These are phyloP conservation scores for Ganoderma resinaceum DNA, from an alignment of 1,284 basidiomycete species.

Conservation along the genomic window DNA sequence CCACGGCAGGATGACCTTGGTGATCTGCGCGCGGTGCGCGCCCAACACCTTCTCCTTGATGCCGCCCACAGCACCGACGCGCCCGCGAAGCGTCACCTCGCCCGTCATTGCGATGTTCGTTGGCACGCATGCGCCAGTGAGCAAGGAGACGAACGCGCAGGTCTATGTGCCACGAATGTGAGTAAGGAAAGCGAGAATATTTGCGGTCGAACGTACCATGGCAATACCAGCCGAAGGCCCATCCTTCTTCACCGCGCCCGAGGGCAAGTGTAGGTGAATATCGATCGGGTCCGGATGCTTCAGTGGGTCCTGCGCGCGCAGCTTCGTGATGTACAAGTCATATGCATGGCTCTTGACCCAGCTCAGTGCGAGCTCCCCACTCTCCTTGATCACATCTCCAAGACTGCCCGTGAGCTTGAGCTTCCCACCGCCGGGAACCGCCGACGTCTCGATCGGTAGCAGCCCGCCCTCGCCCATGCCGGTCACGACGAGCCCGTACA, in stretches of 20 bases:
- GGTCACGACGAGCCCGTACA: constrained; percentile 89
- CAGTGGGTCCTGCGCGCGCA: constrained; percentile 74
- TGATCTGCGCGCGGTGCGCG: constrained; percentile 84
- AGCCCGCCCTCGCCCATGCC: constrained; percentile 90
- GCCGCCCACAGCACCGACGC: constrained; percentile 83
- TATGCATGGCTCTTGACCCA: constrained; percentile 89
- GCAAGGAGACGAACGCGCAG: constrained; percentile 84
- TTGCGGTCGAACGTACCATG: constrained; percentile 57
- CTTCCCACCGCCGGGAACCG: constrained; percentile 73
- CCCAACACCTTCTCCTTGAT: constrained; percentile 87
- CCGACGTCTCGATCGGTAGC: constrained; percentile 82
- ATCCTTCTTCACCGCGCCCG: constrained; percentile 90
- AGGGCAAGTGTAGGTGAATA: constrained; percentile 88
- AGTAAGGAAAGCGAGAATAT: neutral
- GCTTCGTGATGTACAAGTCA: constrained; percentile 78
- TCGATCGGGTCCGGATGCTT: constrained; percentile 76
- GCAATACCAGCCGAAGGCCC: constrained; percentile 91
- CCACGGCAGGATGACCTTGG: constrained; percentile 82
- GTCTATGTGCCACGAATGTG: constrained; percentile 48
- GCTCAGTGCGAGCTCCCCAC: constrained; percentile 85
- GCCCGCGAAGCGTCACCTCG: constrained; percentile 81
- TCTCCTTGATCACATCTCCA: constrained; percentile 89
- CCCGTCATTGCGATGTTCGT: constrained; percentile 84
- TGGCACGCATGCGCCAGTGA: constrained; percentile 78
- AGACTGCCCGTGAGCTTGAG: constrained; percentile 84